A percentile compares a stretch with the other conserved stretches of the same genome.
These are phyloP conservation scores for Amoebophrya sp. DNA, from an alignment of 169 alveolate species.

Conservation along the genomic window DNA sequence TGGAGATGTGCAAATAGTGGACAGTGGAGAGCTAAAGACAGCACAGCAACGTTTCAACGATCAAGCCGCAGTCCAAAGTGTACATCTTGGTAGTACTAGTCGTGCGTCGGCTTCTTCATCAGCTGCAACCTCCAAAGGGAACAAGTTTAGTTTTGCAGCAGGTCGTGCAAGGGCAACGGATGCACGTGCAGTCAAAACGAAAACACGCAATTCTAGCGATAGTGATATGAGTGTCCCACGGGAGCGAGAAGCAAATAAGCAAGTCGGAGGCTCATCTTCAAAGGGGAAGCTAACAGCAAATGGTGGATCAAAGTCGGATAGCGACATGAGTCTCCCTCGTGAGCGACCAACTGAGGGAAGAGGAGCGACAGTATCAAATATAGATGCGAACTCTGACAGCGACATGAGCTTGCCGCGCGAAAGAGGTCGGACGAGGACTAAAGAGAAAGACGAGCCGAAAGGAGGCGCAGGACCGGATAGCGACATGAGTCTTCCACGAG, in stretches of 20 bases:
- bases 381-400: not conserved
- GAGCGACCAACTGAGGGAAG: not conserved
- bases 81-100: too few species aligned
- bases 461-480: not conserved
- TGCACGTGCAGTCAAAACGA: too few species aligned
- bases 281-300: not conserved
- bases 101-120: too few species aligned
- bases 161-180: too few species aligned
- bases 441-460: not conserved
- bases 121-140: too few species aligned
- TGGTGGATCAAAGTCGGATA: not conserved
- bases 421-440: too few species aligned
- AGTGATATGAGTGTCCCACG: not conserved
- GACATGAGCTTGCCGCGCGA: not conserved
- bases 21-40: not conserved
- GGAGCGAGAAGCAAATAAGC: not conserved
- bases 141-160: too few species aligned
- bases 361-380: too few species aligned
- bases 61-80: too few species aligned
- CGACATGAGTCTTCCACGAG: not conserved
- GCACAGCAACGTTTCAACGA: not conserved
- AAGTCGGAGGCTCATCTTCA: too few species aligned
- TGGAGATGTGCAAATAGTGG: not conserved
- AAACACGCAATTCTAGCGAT: too few species aligned
- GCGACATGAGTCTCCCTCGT: not conserved